Evolutionary conservation across 495 filamentous ascomycete genomes (phyloP).

Genomic region (Annulohypoxylon bovei): DNA sequence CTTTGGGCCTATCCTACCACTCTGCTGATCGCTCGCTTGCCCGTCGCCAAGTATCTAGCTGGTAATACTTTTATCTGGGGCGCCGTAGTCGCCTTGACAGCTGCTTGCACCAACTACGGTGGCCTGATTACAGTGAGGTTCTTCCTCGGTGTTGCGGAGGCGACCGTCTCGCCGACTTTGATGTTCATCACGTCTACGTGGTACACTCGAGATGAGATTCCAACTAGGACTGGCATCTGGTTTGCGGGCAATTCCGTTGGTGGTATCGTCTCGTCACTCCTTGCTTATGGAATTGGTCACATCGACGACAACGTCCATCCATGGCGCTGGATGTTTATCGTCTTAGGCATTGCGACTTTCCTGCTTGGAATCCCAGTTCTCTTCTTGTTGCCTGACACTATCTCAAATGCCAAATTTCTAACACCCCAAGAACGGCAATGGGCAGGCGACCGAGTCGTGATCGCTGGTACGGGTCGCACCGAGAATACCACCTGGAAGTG

Average conservation of each 20-base stretch:
- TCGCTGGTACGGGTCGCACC: constrained; percentile 49
- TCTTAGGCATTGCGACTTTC: constrained; percentile 49
- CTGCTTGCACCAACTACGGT: constrained; percentile 72
- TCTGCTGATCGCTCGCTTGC: constrained; percentile 43
- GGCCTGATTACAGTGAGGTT: constrained; percentile 73
- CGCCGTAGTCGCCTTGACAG: constrained; percentile 77
- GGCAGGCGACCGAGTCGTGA: constrained; percentile 49
- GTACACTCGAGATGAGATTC: constrained; percentile 52
- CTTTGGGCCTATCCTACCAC: constrained; percentile 47
- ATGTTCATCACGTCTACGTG: constrained; percentile 50
- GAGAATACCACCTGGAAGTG: constrained; percentile 49
- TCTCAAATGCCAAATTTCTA: constrained; percentile 45
- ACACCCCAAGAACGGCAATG: constrained; percentile 41
- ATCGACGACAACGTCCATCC: constrained; percentile 42
- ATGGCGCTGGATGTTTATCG: constrained; percentile 54
- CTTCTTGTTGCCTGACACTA: constrained; percentile 47
- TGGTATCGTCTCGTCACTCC: constrained; percentile 53
- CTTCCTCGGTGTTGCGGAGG: constrained; percentile 62
- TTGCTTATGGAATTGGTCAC: constrained; percentile 60
- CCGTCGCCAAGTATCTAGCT: constrained; percentile 46
- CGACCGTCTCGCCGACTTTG: constrained; percentile 55
- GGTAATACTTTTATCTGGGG: constrained; percentile 61
- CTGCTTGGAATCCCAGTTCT: constrained; percentile 44
- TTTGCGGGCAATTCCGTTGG: constrained; percentile 52
- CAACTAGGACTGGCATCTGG: constrained; percentile 53